Conservation (phyloP, 441 rosid genomes). For the Populus hybrid region DNA sequence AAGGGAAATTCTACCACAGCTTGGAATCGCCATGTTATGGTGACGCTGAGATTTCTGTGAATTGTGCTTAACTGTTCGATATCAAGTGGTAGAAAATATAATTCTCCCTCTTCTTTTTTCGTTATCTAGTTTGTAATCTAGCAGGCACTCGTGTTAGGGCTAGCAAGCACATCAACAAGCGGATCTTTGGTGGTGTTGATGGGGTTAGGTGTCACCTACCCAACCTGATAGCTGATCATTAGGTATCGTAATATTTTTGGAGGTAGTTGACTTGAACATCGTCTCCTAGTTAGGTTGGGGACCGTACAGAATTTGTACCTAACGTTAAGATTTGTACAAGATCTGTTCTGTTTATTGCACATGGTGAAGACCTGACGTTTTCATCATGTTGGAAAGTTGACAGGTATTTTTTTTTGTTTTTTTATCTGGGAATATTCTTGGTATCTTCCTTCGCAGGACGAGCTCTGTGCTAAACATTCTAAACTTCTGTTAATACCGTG, state of each 20-base stretch:
- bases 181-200: not conserved
- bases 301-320: slow-evolving; percentile 8
- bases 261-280: not conserved
- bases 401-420: not conserved
- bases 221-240: slow-evolving; percentile 4
- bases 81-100: not conserved
- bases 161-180: too few relatives aligned
- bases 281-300: not conserved
- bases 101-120: not conserved
- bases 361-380: not conserved
- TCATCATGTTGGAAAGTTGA: not conserved
- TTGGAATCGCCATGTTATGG: too few relatives aligned
- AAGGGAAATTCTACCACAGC: not conserved
- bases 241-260: slow-evolving; percentile 1
- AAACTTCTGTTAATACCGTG: not conserved
- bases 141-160: not conserved
- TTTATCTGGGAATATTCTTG: slow-evolving; percentile 24
- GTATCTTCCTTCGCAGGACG: not conserved
- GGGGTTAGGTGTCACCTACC: not conserved
- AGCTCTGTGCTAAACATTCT: not conserved
- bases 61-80: not conserved
- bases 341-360: not conserved
- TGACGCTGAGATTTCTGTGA: too few relatives aligned
- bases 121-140: not conserved
- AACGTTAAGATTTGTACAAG: slow-evolving; percentile 9